Evolutionary conservation across 2,329 filamentous ascomycete genomes (phyloP), one percentile per base, ranked within the genome.

Genomic region (Fusarium sp.): DNA sequence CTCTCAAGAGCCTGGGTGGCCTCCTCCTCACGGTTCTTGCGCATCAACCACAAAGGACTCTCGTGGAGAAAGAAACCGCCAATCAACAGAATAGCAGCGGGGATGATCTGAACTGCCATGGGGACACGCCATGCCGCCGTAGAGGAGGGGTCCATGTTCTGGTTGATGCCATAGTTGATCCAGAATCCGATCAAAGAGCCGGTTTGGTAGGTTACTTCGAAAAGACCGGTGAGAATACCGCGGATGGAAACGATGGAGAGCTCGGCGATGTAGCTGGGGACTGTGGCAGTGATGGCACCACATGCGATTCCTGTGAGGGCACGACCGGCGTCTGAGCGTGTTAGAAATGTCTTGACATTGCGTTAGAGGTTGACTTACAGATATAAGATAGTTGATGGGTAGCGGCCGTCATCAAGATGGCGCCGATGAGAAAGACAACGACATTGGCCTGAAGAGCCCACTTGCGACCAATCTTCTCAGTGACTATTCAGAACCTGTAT

Each of bases 231-330:
- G 4, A 88, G 82, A 25, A 87, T 79, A 69, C 87, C 87, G 70
- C 88, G 83, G 53, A 84, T 87, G 3, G 83, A 84, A 1, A 87
- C 82, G 68, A 87, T 82, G 0, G 88, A 87, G 54, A 86, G 84
- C 73, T 90, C 88, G 11, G 87, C 85, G 59, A 89, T 87, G 73
- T 90, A 90, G 33, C 87, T 83, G 4, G 88, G 88, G 4, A 90
- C 85, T 7, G 84, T 85, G 71, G 85, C 87, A 10, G 82, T 85
- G 71, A 87, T 81, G 40, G 85, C 75, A n/a, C 86, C 87, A 45
- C 87, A 82, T 20, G 85, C 86, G 73, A 86, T 82, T 2, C 87
- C 86, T 3, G 84, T 86, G 33, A 88, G 78, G 64, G 86, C 85
- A 13, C 88, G 85, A 1, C 88, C 56, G 82, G 82, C 73, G 83